Evolutionary conservation across 2,329 filamentous ascomycete species (phyloP).

Genomic region (Talaromyces sp.): DNA sequence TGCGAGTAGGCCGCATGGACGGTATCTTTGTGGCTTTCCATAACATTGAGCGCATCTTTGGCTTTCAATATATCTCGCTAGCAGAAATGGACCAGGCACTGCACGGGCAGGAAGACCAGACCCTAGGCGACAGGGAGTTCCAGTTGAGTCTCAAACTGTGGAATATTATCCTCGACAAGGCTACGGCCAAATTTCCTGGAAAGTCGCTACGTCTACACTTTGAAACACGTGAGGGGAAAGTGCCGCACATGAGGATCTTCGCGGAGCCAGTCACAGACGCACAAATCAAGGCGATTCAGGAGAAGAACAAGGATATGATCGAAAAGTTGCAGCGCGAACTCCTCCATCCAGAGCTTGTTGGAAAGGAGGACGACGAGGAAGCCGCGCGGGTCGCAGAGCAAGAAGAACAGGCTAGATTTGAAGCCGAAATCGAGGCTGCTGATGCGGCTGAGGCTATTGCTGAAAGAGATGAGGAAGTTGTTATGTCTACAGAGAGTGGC

Average conservation of each 20-base stretch:
- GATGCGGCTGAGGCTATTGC: not conserved
- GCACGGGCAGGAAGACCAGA: conserved; percentile 67
- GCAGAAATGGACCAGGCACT: conserved; percentile 83
- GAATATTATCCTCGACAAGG: conserved; percentile 73
- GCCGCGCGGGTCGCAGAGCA: not conserved
- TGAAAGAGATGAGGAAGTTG: not conserved
- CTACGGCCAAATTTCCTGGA: conserved; percentile 69
- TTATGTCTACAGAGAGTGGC: conserved; percentile 8
- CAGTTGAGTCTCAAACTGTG: conserved; percentile 72
- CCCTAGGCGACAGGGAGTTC: conserved; percentile 79
- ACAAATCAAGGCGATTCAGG: conserved; percentile 71
- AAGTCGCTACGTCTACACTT: conserved; percentile 74
- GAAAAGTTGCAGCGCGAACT: conserved; percentile 62
- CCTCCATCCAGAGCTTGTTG: conserved; percentile 26
- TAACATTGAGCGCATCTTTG: conserved; percentile 92
- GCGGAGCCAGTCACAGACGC: conserved; percentile 75
- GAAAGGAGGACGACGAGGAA: conserved; percentile 12
- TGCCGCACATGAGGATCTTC: conserved; percentile 80
- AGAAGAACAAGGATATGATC: conserved; percentile 58
- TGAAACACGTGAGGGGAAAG: conserved; percentile 61
- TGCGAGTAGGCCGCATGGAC: conserved; percentile 96
- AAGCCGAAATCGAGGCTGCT: not conserved
- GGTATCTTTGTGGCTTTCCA: conserved; percentile 97
- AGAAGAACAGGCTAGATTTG: not conserved
- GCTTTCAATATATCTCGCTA: conserved; percentile 89